These are phyloP conservation scores for Rhododendron kiyosumense DNA, from an alignment of 148 eudicot genomes.

Conservation along the genomic window DNA sequence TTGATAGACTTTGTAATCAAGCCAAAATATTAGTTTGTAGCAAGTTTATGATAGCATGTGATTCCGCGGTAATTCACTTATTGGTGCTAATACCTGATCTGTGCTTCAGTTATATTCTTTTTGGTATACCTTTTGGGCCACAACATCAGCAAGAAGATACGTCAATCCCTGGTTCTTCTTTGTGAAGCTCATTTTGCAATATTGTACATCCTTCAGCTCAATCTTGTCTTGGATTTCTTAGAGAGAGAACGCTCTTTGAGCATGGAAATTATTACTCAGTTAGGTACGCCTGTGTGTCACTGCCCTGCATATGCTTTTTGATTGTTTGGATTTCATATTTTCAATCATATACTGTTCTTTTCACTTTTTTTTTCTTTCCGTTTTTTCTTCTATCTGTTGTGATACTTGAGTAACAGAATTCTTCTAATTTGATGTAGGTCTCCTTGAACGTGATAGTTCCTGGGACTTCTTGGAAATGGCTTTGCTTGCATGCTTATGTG, in stretches of 20 bases:
- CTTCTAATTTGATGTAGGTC: constrained; percentile 45
- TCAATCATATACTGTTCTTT: neutral
- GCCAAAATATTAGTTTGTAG: neutral
- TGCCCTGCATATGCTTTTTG: neutral
- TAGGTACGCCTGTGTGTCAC: constrained; percentile 49
- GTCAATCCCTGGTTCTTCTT: constrained; percentile 71
- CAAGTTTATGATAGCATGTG: neutral
- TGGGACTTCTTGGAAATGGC: constrained; percentile 91
- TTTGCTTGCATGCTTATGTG: constrained; percentile 89
- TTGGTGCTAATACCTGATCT: constrained; percentile 9
- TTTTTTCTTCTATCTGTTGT: neutral
- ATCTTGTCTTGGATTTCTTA: constrained; percentile 53
- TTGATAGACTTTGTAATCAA: neutral
- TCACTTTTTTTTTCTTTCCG: neutral
- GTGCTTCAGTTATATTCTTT: constrained; percentile 92
- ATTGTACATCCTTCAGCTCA: constrained; percentile 76
- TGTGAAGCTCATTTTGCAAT: constrained; percentile 95
- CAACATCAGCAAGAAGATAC: constrained; percentile 57
- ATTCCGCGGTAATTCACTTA: constrained; percentile 10
- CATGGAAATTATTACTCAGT: constrained; percentile 58
- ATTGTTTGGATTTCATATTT: neutral
- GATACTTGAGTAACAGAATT: constrained; percentile 4
- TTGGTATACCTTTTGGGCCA: constrained; percentile 81
- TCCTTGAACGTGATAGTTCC: constrained; percentile 56
- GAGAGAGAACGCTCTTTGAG: constrained; percentile 52